Evolutionary conservation across 208 protist species (phyloP).

Genomic region (Phytomonas sp.): DNA sequence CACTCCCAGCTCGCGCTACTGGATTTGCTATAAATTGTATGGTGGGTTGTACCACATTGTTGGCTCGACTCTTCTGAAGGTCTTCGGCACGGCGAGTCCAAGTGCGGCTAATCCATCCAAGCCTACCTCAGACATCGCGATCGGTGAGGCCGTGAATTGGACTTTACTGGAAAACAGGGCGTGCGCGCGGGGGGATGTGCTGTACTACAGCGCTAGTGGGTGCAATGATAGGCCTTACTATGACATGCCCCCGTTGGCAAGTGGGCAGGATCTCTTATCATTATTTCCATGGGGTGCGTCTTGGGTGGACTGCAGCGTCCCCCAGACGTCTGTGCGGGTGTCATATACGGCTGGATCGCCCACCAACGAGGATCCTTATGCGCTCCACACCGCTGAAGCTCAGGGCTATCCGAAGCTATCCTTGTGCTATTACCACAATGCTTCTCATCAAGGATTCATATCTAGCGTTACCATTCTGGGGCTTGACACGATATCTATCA

Average conservation of each 20-base stretch:
- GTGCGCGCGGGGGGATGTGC: slow-evolving; percentile 18
- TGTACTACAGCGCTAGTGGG: slow-evolving; percentile 65
- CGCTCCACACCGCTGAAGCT: neutral
- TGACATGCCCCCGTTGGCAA: neutral
- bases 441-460: slow-evolving; percentile 7
- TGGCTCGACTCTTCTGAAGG: slow-evolving; percentile 16
- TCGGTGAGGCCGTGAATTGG: slow-evolving; percentile 63
- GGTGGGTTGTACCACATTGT: slow-evolving; percentile 77
- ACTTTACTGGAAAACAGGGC: slow-evolving; percentile 25
- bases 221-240: slow-evolving; percentile 78
- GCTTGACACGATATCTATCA: slow-evolving; percentile 27
- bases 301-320: slow-evolving; percentile 19
- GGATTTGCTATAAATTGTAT: slow-evolving; percentile 83
- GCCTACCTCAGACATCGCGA: slow-evolving; percentile 20
- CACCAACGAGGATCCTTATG: neutral
- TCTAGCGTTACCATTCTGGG: slow-evolving; percentile 29
- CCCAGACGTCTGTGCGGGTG: slow-evolving; percentile 15
- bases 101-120: slow-evolving; percentile 33
- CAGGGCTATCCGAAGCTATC: slow-evolving; percentile 16
- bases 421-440: slow-evolving; percentile 55
- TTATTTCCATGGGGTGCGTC: slow-evolving; percentile 21
- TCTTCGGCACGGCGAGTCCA: slow-evolving; percentile 31
- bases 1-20: slow-evolving; percentile 24
- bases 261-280: neutral
- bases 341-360: slow-evolving; percentile 13